Conservation (phyloP, 2,329 filamentous ascomycete species). For the Xylariomycetidae sp. region DNA sequence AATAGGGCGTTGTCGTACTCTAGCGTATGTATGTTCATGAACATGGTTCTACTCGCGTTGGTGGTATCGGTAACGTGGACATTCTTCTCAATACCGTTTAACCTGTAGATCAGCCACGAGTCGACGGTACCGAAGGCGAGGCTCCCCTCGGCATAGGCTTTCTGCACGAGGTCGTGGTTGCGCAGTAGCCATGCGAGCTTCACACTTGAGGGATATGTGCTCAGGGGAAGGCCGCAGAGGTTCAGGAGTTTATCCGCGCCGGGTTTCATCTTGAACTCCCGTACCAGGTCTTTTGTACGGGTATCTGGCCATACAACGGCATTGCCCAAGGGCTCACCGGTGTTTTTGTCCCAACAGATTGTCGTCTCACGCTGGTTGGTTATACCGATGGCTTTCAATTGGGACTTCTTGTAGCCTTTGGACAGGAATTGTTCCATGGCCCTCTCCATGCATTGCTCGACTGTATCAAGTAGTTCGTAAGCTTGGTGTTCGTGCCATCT, state of each 20-base stretch:
- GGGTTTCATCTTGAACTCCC: constrained; percentile 65
- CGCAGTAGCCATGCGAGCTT: constrained; percentile 81
- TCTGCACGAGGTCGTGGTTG: constrained; percentile 63
- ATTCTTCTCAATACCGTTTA: constrained; percentile 64
- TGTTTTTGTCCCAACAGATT: constrained; percentile 76
- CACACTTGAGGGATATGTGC: constrained; percentile 82
- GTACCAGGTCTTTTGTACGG: constrained; percentile 65
- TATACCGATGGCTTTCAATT: constrained; percentile 76
- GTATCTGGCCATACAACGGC: constrained; percentile 92
- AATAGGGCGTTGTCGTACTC: constrained; percentile 75
- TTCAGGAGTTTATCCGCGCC: constrained; percentile 65
- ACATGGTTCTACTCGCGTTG: constrained; percentile 90
- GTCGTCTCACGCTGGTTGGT: constrained; percentile 90
- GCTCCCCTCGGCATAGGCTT: constrained; percentile 71
- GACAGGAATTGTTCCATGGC: constrained; percentile 67
- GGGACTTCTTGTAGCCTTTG: constrained; percentile 61
- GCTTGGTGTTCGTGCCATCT: constrained; percentile 93
- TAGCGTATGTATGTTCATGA: constrained; percentile 80
- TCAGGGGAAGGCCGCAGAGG: constrained; percentile 76
- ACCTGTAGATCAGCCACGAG: constrained; percentile 79
- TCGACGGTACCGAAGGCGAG: constrained; percentile 86
- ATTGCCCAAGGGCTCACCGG: constrained; percentile 75
- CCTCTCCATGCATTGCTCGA: constrained; percentile 74
- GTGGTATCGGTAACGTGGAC: constrained; percentile 80
- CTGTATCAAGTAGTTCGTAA: constrained; percentile 67